Percentiles rank a stretch among this genome's conserved stretches.
Conservation (phyloP, 1,284 basidiomycete species). For the Austroboletus novae-zelandiae region DNA sequence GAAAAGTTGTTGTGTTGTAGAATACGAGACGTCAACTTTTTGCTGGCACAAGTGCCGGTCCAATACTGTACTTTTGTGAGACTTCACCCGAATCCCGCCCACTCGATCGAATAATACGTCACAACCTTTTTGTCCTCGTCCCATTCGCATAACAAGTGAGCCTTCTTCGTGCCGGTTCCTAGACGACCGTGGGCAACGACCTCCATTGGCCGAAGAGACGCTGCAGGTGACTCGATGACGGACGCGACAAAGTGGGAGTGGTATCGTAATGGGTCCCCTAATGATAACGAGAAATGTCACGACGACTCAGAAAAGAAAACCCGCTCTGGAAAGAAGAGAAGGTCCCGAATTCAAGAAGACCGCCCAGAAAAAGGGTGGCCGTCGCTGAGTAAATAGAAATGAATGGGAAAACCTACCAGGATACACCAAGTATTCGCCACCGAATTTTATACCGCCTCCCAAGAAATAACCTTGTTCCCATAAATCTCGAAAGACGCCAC, state of each 20-base stretch:
- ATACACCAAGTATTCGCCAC: constrained; percentile 94
- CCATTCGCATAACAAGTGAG: constrained; percentile 89
- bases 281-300: background rate
- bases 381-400: background rate
- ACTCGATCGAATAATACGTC: constrained; percentile 83
- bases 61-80: too few species aligned
- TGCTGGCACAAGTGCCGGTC: too few species aligned
- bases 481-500: constrained; percentile 76
- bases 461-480: constrained; percentile 83
- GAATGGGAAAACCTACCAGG: constrained; percentile 61
- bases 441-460: constrained; percentile 89
- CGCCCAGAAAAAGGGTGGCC: background rate
- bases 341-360: background rate
- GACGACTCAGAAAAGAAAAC: constrained; percentile 4
- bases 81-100: constrained; percentile 86
- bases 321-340: constrained; percentile 1
- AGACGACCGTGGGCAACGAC: constrained; percentile 93
- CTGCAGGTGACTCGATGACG: constrained; percentile 64
- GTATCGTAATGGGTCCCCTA: constrained; percentile 93
- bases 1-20: too few species aligned
- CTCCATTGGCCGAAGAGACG: constrained; percentile 79
- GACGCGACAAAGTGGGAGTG: constrained; percentile 95
- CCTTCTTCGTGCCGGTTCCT: constrained; percentile 97
- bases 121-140: constrained; percentile 68
- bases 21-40: too few species aligned